Conservation (phyloP, 1,284 basidiomycete species). For the Coniferiporia weirii region DNA sequence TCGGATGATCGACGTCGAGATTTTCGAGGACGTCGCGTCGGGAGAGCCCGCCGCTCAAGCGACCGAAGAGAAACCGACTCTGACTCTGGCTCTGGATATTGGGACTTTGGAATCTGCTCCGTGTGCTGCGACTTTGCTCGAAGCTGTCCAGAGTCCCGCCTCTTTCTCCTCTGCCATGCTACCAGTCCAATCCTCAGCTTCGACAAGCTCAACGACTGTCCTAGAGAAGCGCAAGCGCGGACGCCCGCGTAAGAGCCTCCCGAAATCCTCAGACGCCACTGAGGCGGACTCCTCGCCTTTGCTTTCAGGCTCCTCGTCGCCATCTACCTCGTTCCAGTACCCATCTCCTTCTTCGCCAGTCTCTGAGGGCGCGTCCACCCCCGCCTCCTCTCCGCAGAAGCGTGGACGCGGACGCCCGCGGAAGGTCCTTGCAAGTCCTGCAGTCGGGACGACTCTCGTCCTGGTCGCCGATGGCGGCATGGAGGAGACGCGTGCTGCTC, state of each 20-base stretch:
- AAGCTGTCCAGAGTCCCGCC: neutral
- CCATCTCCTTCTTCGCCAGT: no score
- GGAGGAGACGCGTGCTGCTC: neutral
- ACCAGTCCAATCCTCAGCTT: neutral
- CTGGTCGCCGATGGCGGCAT: neutral
- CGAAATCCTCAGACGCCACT: no score
- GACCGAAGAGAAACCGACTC: no score
- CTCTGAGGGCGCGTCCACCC: no score
- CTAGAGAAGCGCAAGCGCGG: slow-evolving; percentile 5
- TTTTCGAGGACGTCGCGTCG: no score
- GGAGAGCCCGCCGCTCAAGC: no score
- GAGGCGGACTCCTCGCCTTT: no score
- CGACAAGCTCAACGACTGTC: neutral
- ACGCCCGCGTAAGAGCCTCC: neutral
- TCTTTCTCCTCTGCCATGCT: neutral
- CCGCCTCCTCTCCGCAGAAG: no score
- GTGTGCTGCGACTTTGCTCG: neutral
- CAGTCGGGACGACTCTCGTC: neutral
- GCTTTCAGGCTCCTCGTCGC: no score
- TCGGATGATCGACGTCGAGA: neutral
- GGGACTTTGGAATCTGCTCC: neutral
- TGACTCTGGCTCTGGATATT: no score
- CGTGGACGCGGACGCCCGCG: neutral
- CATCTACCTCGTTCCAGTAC: no score
- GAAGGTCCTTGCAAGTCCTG: neutral